These are phyloP conservation scores for Acanthochlamys bracteata DNA, from an alignment of 106 monocot species.

Conservation along the genomic window DNA sequence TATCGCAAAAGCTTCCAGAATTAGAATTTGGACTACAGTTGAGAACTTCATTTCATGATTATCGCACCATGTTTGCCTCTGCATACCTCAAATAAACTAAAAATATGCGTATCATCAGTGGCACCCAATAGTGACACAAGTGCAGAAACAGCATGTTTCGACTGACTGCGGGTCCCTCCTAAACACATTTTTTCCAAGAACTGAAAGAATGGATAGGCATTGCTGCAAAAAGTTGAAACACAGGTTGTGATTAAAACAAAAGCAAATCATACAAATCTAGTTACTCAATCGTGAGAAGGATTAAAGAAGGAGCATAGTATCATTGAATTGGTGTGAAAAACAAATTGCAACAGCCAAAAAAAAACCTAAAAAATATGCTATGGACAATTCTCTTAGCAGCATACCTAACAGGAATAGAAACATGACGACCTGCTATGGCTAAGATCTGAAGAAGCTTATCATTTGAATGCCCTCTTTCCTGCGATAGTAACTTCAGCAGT, in stretches of 20 bases:
- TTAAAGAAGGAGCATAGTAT: too few species aligned
- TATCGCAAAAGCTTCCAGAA: too few species aligned
- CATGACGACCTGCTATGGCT: constrained; percentile 34
- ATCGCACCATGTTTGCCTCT: too few species aligned
- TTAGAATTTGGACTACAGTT: too few species aligned
- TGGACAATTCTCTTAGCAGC: background rate
- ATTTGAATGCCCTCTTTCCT: constrained; percentile 20
- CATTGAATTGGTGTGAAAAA: too few species aligned
- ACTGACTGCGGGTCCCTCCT: constrained; percentile 60
- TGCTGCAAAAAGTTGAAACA: constrained; percentile 22
- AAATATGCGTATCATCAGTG: constrained; percentile 28
- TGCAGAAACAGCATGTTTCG: constrained; percentile 68
- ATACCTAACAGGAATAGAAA: constrained; percentile 61
- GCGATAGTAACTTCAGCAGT: constrained; percentile 35
- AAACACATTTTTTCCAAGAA: constrained; percentile 65
- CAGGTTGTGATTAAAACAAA: background rate
- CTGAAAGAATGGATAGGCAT: constrained; percentile 66
- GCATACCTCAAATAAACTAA: constrained; percentile 60
- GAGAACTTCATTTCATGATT: too few species aligned
- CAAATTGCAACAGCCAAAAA: background rate
- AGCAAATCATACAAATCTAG: too few species aligned
- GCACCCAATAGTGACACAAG: constrained; percentile 42
- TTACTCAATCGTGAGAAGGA: too few species aligned
- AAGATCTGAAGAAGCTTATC: constrained; percentile 70
- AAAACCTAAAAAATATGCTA: background rate